Evolutionary conservation across 148 eudicot species (phyloP), one percentile per base, ranked within the genome.

Genomic region (Fagopyrum esculentum): DNA sequence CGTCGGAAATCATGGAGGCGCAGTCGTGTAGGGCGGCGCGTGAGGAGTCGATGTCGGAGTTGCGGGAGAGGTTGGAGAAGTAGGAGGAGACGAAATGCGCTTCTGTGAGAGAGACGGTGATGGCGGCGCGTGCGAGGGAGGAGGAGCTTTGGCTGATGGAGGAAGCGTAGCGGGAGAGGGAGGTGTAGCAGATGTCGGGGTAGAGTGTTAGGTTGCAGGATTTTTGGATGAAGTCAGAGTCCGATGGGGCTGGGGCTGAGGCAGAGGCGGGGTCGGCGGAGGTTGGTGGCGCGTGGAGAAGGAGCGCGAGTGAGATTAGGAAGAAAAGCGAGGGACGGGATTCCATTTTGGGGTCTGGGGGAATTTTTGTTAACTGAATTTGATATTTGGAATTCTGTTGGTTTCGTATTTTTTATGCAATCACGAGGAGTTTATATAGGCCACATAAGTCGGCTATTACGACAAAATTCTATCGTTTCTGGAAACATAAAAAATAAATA

Each of bases 201-300:
- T 92, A 90, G 47, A 86, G 83, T 9, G 97, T 92, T 30, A 85
- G 70, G 59, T 69, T 75, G 82, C 97, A 92, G 71, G 82, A 87
- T 0, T 84, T 78, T 0, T 93, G 89, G 78, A 90, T 87, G 86
- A 84, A 92, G 26, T 85, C 87, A 12, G 76, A 73, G 71, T 57
- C 64, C 40, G 77, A 40, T 56, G 80, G 0, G 9, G 79, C 0
- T 7, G 74, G 4, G 0, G 79, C 0, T 7, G 74, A 2, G 0
- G 78, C 29, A 10, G n/a, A 6, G 43, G 45, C 4, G 40, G 15
- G 5, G 1, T 59, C 40, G 44, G 69, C 45, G 44, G n/a, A 29
- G 1, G 45, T 2, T 1, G 46, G 70, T 22, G 73, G 71, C 74
- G 40, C 80, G 74, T 6, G 45, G 69, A 19, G 73, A 74, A 17